Base-by-base conservation (phyloP, 176 grass and related monocot genomes). In the Leersia perrieri region DNA sequence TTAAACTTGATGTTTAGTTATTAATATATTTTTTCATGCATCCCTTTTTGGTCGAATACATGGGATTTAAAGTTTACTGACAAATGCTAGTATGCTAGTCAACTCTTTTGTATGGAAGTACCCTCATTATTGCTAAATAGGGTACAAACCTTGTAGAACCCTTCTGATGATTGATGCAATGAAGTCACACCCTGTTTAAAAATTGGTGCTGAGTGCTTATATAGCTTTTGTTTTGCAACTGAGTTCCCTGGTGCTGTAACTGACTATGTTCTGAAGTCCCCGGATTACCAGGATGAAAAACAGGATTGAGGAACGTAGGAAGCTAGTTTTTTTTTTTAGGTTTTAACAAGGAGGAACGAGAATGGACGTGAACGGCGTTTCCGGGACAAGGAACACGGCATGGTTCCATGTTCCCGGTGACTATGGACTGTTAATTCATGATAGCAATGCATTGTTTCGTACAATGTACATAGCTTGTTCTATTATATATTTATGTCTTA, bases 391-490 rank as follows among this genome's bases (percentile, higher is more conserved):
- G n/a, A n/a, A n/a, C n/a, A n/a, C n/a, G n/a, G n/a, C n/a, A n/a
- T n/a, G n/a, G n/a, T n/a, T n/a, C n/a, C n/a, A n/a, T n/a, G n/a
- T n/a, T n/a, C n/a, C n/a, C n/a, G n/a, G n/a, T n/a, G n/a, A n/a
- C n/a, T n/a, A 74, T 58, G 39, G 33, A 12, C n/a, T 44, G 16
- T 67, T 74, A 74, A 75, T 45, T 88, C 29, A 73, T 68, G 31
- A 22, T 5, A 40, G 36, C 60, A 2, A 69, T 57, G 22, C 64
- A 76, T 70, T 23, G 60, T 72, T 31, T 44, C 22, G 33, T 30
- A 20, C 25, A 77, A 35, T 0, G 9, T 22, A n/a, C n/a, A n/a
- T n/a, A 13, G 68, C 45, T 40, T 22, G 16, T 42, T 84, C 58
- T 25, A 55, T n/a, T 25, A 25, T 58, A 8, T 35, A 63, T 15